Evolutionary conservation across 2,329 filamentous ascomycete genomes (phyloP).

Genomic region (Neobulgaria alba): DNA sequence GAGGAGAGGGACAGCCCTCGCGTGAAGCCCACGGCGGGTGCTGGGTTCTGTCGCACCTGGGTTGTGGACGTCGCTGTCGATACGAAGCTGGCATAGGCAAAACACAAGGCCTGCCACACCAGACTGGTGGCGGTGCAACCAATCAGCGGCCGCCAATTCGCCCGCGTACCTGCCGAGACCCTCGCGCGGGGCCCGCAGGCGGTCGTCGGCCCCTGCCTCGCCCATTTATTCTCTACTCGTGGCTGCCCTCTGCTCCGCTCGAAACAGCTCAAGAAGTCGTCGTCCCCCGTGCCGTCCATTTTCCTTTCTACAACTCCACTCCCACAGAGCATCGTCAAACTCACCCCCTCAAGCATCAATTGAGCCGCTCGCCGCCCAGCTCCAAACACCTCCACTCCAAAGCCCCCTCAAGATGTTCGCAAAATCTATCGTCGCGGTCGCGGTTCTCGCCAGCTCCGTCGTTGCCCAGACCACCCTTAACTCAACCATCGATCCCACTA

Average conservation of each 20-base stretch:
- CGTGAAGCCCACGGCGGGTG: not conserved
- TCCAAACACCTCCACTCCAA: slow-evolving; percentile 1
- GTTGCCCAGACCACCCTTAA: slow-evolving; percentile 19
- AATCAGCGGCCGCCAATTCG: not conserved
- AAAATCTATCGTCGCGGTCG: slow-evolving; percentile 22
- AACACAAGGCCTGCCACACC: not conserved
- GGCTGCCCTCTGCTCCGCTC: not conserved
- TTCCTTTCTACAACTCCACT: not conserved
- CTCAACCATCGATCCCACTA: slow-evolving; percentile 20
- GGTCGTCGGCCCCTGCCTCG: not conserved
- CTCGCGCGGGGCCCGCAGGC: not conserved
- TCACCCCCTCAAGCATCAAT: slow-evolving; percentile 9
- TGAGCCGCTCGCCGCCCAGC: slow-evolving; percentile 3
- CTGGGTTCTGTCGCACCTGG: not conserved
- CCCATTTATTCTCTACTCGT: not conserved
- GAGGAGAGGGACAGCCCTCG: not conserved
- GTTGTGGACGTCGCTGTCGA: not conserved
- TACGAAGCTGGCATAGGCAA: not conserved
- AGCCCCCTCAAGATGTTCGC: slow-evolving; percentile 24
- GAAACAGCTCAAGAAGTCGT: too few species aligned
- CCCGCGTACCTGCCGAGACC: not conserved
- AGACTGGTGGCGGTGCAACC: not conserved
- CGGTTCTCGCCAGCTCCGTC: slow-evolving; percentile 21
- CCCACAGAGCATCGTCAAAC: not conserved
- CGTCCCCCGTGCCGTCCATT: not conserved